Conservation (phyloP, 441 rosid species). For the Populus trichocarpa region DNA sequence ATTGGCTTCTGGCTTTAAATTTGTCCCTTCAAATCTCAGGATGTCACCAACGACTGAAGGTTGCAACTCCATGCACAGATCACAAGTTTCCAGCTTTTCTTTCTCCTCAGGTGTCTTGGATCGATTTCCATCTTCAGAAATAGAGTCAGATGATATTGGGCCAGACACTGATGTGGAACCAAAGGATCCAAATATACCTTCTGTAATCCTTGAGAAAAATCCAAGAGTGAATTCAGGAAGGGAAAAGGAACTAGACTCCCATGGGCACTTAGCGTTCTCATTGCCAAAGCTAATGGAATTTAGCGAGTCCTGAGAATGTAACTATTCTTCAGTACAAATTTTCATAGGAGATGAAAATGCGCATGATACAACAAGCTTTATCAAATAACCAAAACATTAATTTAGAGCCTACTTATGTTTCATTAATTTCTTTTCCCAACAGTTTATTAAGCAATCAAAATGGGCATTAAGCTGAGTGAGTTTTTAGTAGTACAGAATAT, state of each 20-base stretch:
- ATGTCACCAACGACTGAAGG: conserved; percentile 25
- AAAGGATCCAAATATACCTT: conserved; percentile 52
- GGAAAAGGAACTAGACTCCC: conserved; percentile 43
- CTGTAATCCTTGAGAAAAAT: conserved; percentile 55
- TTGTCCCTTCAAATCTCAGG: conserved; percentile 17
- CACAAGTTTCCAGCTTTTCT: conserved; percentile 27
- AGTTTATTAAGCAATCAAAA: no score
- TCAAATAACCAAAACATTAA: background rate
- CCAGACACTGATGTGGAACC: conserved; percentile 40
- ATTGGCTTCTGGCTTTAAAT: conserved; percentile 27
- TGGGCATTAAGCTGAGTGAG: no score
- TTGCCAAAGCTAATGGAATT: conserved; percentile 32
- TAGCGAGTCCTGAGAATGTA: conserved; percentile 47
- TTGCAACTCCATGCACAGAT: conserved; percentile 35
- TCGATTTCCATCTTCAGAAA: conserved; percentile 37
- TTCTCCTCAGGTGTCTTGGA: conserved; percentile 30
- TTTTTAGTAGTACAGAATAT: no score
- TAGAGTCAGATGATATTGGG: conserved; percentile 29
- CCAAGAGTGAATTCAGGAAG: conserved; percentile 62
- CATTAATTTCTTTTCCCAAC: no score
- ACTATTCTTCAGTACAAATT: conserved; percentile 6
- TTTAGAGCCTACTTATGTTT: no score
- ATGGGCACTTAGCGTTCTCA: conserved; percentile 27
- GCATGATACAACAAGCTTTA: background rate
- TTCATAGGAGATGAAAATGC: background rate